Percentiles rank a stretch among this genome's conserved stretches.
These are phyloP conservation scores for Spathaspora girioi DNA, from an alignment of 805 yeast genomes.

Conservation along the genomic window DNA sequence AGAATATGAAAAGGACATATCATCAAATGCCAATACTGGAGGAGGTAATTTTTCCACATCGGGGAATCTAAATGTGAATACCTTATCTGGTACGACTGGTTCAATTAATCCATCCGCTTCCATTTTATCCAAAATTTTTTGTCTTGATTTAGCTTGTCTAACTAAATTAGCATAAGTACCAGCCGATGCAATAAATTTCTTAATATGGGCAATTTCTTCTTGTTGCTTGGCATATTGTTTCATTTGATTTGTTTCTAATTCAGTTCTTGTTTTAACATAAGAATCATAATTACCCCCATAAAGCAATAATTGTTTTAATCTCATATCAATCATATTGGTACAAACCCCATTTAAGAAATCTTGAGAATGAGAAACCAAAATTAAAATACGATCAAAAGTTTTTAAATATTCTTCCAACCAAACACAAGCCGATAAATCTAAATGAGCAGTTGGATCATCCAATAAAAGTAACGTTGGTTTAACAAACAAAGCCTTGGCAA, in stretches of 20 bases:
- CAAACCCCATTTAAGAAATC: conserved; percentile 99
- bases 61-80: conserved; percentile 90
- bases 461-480: conserved; percentile 91
- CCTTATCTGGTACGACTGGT: conserved; percentile 89
- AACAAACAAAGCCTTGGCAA: conserved; percentile 96
- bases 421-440: conserved; percentile 98
- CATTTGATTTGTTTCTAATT: conserved; percentile 95
- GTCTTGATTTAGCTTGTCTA: conserved; percentile 98
- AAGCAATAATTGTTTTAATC: conserved; percentile 65
- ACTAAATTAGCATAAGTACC: conserved; percentile 99
- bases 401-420: conserved; percentile 98
- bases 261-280: conserved; percentile 89
- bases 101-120: conserved; percentile 97
- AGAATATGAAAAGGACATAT: conserved; percentile 88
- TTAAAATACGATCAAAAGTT: conserved; percentile 89
- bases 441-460: conserved; percentile 99
- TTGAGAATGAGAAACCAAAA: conserved; percentile 95
- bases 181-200: conserved; percentile 98
- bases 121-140: conserved; percentile 99
- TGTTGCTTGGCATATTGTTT: conserved; percentile 96
- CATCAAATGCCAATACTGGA: conserved; percentile 95
- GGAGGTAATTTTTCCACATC: conserved; percentile 97
- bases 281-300: conserved; percentile 99
- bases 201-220: conserved; percentile 97
- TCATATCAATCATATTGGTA: conserved; percentile 97